Percentiles rank a stretch among this genome's conserved stretches.
These are phyloP conservation scores for Nelumbo lutea DNA, from an alignment of 164 flowering plant species.

Conservation along the genomic window DNA sequence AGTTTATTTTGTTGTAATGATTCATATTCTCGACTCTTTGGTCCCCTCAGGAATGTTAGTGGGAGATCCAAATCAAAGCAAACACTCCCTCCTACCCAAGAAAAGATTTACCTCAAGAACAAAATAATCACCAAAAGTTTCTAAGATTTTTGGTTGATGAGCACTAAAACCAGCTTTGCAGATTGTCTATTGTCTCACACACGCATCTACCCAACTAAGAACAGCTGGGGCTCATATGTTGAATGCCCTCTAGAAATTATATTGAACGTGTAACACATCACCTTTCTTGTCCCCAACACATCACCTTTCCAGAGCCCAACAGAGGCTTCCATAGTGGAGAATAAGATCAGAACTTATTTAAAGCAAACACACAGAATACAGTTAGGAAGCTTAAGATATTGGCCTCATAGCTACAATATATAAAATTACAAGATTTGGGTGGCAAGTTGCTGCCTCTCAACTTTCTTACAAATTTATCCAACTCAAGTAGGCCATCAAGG, in stretches of 20 bases:
- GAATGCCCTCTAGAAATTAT: not conserved
- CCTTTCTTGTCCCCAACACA: not conserved
- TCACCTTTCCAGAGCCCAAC: not conserved
- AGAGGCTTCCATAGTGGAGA: not conserved
- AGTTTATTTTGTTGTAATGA: not conserved
- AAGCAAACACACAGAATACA: no score
- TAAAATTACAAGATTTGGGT: not conserved
- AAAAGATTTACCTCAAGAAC: not conserved
- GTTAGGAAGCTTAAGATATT: not conserved
- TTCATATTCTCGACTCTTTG: not conserved
- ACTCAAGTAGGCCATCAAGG: not conserved
- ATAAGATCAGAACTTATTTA: not conserved
- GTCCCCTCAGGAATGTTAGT: not conserved
- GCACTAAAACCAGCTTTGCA: not conserved
- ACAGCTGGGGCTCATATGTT: not conserved
- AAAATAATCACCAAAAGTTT: no score
- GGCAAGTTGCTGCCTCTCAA: no score
- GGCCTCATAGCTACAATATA: not conserved
- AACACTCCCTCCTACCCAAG: not conserved
- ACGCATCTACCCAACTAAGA: no score
- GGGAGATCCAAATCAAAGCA: not conserved
- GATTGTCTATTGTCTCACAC: no score
- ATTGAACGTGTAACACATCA: not conserved
- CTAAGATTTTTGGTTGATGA: not conserved
- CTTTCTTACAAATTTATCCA: not conserved